phyloP scores from a whole-genome alignment of 2,329 filamentous ascomycete species.

The Didymosphaeria variabile region DNA sequence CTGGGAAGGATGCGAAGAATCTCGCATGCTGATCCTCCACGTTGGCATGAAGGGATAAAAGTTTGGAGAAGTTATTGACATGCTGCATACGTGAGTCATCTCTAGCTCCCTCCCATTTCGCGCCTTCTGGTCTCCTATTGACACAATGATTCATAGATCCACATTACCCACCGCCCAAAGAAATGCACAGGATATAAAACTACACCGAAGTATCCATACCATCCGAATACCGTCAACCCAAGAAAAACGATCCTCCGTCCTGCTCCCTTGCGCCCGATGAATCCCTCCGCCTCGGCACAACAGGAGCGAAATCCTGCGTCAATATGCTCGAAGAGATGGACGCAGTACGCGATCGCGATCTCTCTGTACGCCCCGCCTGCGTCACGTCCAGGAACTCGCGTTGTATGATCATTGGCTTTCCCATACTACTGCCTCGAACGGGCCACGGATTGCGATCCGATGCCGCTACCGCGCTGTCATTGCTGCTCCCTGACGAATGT shows the following conservation, averaged over 20 bases:
- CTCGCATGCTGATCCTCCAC: background rate
- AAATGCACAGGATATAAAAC: slow-evolving; percentile 9
- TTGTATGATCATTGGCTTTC: background rate
- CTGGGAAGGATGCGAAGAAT: background rate
- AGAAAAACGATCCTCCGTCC: background rate
- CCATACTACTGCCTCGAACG: background rate
- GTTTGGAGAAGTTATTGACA: background rate
- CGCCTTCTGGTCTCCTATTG: background rate
- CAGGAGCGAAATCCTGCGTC: background rate
- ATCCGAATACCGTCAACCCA: background rate
- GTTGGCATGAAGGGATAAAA: background rate
- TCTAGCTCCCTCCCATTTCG: background rate
- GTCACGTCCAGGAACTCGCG: background rate
- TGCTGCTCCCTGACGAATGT: slow-evolving; percentile 5
- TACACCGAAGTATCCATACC: background rate
- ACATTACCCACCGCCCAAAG: background rate
- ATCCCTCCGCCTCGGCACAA: background rate
- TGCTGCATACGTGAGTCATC: background rate
- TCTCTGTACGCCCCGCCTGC: background rate
- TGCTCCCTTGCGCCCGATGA: background rate
- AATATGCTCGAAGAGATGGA: background rate
- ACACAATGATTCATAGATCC: background rate
- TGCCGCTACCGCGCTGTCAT: background rate
- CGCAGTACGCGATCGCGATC: background rate
- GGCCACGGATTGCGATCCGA: background rate